These are phyloP conservation scores for Pouteria glomerata DNA, from an alignment of 148 eudicot genomes.

Conservation along the genomic window DNA sequence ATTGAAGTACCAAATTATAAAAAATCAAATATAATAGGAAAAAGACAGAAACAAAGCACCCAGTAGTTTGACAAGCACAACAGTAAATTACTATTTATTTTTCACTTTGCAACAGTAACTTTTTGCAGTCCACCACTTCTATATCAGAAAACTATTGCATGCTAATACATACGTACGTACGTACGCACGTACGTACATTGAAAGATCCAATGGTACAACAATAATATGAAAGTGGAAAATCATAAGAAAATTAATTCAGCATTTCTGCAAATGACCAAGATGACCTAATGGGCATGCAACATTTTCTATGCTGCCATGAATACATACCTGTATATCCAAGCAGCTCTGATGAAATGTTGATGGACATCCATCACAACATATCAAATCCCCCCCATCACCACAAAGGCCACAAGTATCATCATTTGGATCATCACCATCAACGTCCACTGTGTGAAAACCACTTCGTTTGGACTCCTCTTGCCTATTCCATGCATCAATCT, in stretches of 20 bases:
- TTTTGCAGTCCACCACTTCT: background rate
- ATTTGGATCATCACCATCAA: constrained; percentile 88
- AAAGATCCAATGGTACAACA: too few relatives aligned
- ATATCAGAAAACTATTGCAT: background rate
- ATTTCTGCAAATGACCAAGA: background rate
- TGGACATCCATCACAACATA: constrained; percentile 97
- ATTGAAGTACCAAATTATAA: background rate
- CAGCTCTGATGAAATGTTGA: constrained; percentile 95
- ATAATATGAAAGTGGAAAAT: background rate
- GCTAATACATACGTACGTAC: too few relatives aligned
- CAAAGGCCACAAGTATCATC: constrained; percentile 95
- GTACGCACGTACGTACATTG: too few relatives aligned
- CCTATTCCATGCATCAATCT: constrained; percentile 81
- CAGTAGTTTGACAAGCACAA: background rate
- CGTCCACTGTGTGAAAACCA: constrained; percentile 57
- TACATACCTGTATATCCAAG: constrained; percentile 66
- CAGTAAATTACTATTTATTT: too few relatives aligned
- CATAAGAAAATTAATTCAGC: background rate
- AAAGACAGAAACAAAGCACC: background rate
- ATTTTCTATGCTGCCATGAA: background rate
- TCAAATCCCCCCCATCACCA: constrained; percentile 97
- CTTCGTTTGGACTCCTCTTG: constrained; percentile 55
- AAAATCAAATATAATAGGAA: background rate
- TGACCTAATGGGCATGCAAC: background rate
- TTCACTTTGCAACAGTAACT: background rate